Evolutionary conservation across 768 basidiomycete genomes (phyloP).

Genomic region (Trametes punicea): DNA sequence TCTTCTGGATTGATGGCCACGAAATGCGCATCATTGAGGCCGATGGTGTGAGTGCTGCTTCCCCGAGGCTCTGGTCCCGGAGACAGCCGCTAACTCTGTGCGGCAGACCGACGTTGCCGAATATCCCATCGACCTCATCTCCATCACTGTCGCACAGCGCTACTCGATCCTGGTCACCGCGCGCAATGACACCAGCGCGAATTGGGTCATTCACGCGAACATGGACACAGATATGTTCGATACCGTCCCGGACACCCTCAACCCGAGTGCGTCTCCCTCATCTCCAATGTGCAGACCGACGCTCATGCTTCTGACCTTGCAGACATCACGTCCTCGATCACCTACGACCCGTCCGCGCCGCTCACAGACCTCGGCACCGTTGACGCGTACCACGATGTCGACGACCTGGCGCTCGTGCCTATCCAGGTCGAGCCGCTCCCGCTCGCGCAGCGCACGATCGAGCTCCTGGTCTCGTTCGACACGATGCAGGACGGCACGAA

Average conservation of each 20-base stretch:
- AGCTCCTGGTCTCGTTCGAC: constrained; percentile 73
- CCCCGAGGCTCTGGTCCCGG: too few species aligned
- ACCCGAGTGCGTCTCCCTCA: constrained; percentile 55
- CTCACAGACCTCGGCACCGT: constrained; percentile 52
- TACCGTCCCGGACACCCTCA: constrained; percentile 61
- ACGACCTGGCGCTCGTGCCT: constrained; percentile 72
- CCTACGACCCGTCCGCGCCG: constrained; percentile 57
- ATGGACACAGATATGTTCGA: constrained; percentile 94
- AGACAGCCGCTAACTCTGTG: too few species aligned
- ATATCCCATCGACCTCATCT: constrained; percentile 66
- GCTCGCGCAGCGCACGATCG: constrained; percentile 52
- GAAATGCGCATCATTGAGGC: constrained; percentile 82
- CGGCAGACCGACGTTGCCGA: constrained; percentile 77
- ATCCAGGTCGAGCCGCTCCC: constrained; percentile 48
- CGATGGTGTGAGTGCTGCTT: constrained; percentile 58
- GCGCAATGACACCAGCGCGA: constrained; percentile 71
- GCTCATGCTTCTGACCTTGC: neutral
- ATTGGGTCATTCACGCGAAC: constrained; percentile 90
- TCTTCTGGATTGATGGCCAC: constrained; percentile 88
- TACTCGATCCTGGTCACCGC: constrained; percentile 93
- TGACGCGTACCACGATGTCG: constrained; percentile 55
- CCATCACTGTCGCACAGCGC: constrained; percentile 83
- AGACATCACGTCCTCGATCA: constrained; percentile 85
- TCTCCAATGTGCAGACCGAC: neutral
- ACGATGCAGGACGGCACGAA: constrained; percentile 87